Evolutionary conservation across 2,329 filamentous ascomycete species (phyloP).

Genomic region (Paecilomyces fulvus): DNA sequence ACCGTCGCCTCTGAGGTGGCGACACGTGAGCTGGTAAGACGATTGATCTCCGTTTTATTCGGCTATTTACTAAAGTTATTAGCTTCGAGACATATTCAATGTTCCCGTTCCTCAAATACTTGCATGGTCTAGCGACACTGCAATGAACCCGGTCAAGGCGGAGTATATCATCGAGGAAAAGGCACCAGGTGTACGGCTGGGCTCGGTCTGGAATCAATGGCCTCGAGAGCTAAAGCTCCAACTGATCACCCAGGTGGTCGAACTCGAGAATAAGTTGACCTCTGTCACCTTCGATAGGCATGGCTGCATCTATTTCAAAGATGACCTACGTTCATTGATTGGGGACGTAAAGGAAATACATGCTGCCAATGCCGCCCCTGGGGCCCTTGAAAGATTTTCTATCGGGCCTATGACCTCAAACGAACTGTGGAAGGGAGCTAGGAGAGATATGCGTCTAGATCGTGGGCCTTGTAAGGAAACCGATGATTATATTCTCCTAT

Average conservation of each 20-base stretch:
- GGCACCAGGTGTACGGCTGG: background rate
- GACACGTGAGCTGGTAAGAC: background rate
- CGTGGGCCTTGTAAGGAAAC: conserved; percentile 3
- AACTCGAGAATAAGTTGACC: background rate
- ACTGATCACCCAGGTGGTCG: background rate
- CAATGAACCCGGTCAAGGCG: background rate
- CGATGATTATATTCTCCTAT: conserved; percentile 14
- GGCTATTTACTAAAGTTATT: too few species aligned
- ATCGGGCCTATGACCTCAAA: background rate
- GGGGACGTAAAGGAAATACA: too few species aligned
- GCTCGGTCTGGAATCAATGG: background rate
- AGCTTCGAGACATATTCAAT: background rate
- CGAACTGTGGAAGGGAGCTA: background rate
- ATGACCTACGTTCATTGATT: background rate
- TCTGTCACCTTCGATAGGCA: background rate
- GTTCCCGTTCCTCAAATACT: background rate
- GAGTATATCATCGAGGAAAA: background rate
- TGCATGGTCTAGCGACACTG: background rate
- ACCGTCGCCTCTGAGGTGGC: background rate
- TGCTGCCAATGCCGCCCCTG: background rate
- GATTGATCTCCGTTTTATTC: too few species aligned
- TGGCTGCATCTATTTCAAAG: background rate
- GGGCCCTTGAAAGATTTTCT: background rate
- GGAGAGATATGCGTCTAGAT: background rate
- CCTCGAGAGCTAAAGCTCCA: background rate